Evolutionary conservation across 805 yeast species (phyloP).

Genomic region (Metschnikowia noctiluminum): DNA sequence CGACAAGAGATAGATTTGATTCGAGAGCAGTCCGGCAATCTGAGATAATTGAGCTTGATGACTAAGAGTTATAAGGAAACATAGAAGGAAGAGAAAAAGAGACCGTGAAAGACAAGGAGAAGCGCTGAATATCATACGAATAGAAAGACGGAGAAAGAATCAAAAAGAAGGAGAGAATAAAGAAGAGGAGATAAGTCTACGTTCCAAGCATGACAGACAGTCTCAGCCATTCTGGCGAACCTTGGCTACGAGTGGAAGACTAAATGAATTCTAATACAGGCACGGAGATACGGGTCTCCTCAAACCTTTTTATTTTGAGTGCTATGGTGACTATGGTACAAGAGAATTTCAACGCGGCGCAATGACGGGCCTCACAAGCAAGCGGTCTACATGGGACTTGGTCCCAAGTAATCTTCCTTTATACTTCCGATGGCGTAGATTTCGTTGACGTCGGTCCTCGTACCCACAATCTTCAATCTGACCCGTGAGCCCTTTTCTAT

Average conservation of each 20-base stretch:
- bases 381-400: constrained; percentile 42
- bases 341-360: background rate
- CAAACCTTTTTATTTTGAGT: constrained; percentile 1
- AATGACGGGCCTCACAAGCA: background rate
- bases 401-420: constrained; percentile 96
- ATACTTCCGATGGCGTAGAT: constrained; percentile 97
- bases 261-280: background rate
- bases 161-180: no score
- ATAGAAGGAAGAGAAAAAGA: background rate
- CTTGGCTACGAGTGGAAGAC: no score
- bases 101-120: no score
- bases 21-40: constrained; percentile 9
- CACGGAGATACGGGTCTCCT: background rate
- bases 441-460: constrained; percentile 94
- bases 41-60: constrained; percentile 19
- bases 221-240: background rate
- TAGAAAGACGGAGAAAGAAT: no score
- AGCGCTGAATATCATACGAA: no score
- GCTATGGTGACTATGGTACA: constrained; percentile 13
- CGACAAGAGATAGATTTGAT: constrained; percentile 12
- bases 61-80: constrained; percentile 1
- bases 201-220: background rate
- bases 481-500: constrained; percentile 93
- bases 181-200: background rate
- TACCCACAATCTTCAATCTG: constrained; percentile 93